phyloP scores from a whole-genome alignment of 2,329 filamentous ascomycete species.

The Phialophora expanda region DNA sequence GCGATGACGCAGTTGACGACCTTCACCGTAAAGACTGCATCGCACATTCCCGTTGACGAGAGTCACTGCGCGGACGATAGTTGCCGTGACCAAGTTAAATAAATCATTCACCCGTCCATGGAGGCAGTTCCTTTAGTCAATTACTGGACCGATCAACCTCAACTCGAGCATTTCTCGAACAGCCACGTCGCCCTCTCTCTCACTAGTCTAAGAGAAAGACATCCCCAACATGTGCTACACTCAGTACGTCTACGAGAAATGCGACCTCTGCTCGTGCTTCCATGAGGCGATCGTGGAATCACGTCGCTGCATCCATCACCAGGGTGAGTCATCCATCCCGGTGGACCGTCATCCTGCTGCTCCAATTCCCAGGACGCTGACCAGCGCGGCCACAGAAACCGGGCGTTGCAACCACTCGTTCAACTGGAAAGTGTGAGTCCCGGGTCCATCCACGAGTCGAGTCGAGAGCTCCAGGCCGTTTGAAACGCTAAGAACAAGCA shows the following conservation, averaged over 20 bases:
- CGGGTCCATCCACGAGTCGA: background rate
- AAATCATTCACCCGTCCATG: no score
- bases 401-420: slow-evolving; percentile 6
- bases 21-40: no score
- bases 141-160: no score
- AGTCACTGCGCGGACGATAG: no score
- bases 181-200: background rate
- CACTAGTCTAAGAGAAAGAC: background rate
- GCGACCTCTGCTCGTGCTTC: slow-evolving; percentile 12
- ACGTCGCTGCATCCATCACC: slow-evolving; percentile 12
- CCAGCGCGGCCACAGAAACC: background rate
- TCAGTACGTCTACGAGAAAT: slow-evolving; percentile 20
- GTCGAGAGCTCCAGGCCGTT: background rate
- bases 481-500: background rate
- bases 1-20: no score
- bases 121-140: no score
- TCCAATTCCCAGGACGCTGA: background rate
- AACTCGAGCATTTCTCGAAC: no score
- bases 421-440: slow-evolving; percentile 14
- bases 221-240: slow-evolving; percentile 20
- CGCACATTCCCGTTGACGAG: no score
- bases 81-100: no score
- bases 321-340: background rate
- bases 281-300: slow-evolving; percentile 15
- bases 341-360: background rate